Base-by-base conservation (phyloP, 1,284 basidiomycete genomes). In the Trichosporon coremiiforme region DNA sequence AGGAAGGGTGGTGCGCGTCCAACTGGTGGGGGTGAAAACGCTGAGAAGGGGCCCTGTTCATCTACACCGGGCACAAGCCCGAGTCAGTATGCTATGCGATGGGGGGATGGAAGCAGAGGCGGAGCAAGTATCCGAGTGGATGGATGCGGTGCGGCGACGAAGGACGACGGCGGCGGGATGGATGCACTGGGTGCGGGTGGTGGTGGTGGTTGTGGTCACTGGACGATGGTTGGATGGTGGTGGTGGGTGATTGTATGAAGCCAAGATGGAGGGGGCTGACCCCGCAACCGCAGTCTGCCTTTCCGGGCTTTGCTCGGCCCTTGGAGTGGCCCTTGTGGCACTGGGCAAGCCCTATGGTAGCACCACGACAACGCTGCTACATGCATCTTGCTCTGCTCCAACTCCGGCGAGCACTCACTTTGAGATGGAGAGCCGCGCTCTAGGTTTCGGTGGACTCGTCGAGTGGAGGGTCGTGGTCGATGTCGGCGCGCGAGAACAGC, bases 401-500 rank as follows among this genome's bases (percentile, higher is more conserved):
- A 13, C 57, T 2, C 45, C 63, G 33, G 38, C 47, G 20, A 35
- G 57, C 47, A 71, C 70, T 71, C 67, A 71, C 70, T 20, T 55
- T 20, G 64, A 15, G 66, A 64, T 71, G 64, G 65, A 53, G 57
- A 62, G 57, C 57, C 57, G 29, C 31, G 57, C 57, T 62, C 57
- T 35, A 33, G 29, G 57, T 33, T 33, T 33, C 29, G 57, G 57
- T 33, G 57, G 57, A 62, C 57, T 62, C 57, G 57, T 35, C 57
- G 29, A 62, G 57, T 62, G 57, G 57, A 62, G 57, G 57, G 57
- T 62, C 15, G 57, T 62, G 50, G 45, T 35, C n/a, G 47, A 22
- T 8, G 45, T 33, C 60, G 35, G 63, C 69, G 67, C 69, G 69
- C 71, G 71, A 66, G 45, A 67, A 50, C 35, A 65, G 72, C 70